These are phyloP conservation scores for Thermothielavioides terrestris DNA, from an alignment of 495 filamentous ascomycete species.

Conservation along the genomic window DNA sequence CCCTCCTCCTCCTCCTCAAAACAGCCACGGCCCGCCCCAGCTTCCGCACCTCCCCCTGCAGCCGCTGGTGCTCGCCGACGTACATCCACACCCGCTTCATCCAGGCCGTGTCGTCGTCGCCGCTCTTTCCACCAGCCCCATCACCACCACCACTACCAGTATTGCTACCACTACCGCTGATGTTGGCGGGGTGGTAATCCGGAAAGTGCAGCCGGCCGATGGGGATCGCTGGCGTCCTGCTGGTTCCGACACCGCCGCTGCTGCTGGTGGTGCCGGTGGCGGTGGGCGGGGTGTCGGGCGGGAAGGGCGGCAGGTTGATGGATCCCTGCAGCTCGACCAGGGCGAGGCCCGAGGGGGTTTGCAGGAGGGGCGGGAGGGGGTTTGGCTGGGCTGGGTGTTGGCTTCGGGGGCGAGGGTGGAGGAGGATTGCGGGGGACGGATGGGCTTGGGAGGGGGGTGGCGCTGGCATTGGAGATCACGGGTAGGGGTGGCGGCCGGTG, in stretches of 20 bases:
- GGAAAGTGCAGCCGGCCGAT: constrained; percentile 77
- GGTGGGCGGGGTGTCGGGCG: constrained; percentile 3
- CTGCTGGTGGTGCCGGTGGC: constrained; percentile 9
- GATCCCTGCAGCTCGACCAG: constrained; percentile 85
- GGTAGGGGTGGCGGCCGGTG: too few species aligned
- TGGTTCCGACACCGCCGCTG: too few species aligned
- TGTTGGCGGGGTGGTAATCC: constrained; percentile 48
- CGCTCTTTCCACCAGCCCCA: too few species aligned
- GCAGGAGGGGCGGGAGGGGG: constrained; percentile 75
- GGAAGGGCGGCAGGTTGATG: constrained; percentile 53
- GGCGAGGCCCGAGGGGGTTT: constrained; percentile 71
- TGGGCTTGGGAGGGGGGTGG: constrained; percentile 12
- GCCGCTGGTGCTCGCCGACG: constrained; percentile 78
- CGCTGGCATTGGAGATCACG: constrained; percentile 8
- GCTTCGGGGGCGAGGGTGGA: constrained; percentile 2
- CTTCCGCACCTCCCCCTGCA: constrained; percentile 87
- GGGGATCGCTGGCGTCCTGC: constrained; percentile 36
- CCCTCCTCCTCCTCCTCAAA: constrained; percentile 15
- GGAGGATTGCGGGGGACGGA: constrained; percentile 6
- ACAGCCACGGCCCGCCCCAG: constrained; percentile 68
- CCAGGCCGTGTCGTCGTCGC: constrained; percentile 49
- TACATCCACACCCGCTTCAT: constrained; percentile 85
- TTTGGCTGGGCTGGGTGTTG: constrained; percentile 18
- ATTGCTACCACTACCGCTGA: constrained; percentile 13
- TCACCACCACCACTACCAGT: too few species aligned